phyloP scores from a whole-genome alignment of 2,329 filamentous ascomycete species.

The Ustilaginoidea virens region DNA sequence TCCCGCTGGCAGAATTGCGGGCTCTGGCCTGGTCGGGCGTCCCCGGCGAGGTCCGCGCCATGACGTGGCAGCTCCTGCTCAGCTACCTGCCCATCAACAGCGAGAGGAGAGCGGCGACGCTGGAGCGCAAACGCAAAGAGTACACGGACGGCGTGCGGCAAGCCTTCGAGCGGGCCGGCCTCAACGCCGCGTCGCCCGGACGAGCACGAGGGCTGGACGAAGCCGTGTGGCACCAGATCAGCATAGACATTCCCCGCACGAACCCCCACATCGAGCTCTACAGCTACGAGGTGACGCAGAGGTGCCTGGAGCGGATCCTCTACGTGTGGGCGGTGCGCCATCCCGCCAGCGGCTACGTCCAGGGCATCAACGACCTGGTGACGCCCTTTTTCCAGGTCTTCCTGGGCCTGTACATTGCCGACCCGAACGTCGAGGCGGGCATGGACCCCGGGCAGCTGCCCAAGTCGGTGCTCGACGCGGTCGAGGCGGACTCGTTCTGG shows the following conservation, averaged over 20 bases:
- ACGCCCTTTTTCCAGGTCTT: slow-evolving; percentile 99
- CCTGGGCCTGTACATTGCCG: slow-evolving; percentile 85
- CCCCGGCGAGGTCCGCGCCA: slow-evolving; percentile 86
- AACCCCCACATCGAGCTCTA: slow-evolving; percentile 94
- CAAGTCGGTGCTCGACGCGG: slow-evolving; percentile 78
- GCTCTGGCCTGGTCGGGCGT: slow-evolving; percentile 87
- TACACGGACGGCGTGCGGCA: slow-evolving; percentile 83
- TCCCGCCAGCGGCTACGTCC: slow-evolving; percentile 92
- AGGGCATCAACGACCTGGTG: slow-evolving; percentile 96
- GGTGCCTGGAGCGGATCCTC: slow-evolving; percentile 83
- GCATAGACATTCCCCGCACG: slow-evolving; percentile 90
- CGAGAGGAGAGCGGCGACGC: slow-evolving; percentile 73
- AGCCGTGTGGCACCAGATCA: slow-evolving; percentile 98
- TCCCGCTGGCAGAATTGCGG: slow-evolving; percentile 70
- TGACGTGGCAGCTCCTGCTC: slow-evolving; percentile 96
- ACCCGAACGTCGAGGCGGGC: slow-evolving; percentile 76
- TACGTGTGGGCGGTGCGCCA: slow-evolving; percentile 98
- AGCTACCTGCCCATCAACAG: slow-evolving; percentile 96
- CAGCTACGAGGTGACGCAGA: slow-evolving; percentile 87
- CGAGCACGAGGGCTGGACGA: slow-evolving; percentile 66
- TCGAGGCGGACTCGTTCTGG: slow-evolving; percentile 97
- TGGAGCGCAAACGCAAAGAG: slow-evolving; percentile 91
- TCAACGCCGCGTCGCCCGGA: slow-evolving; percentile 20
- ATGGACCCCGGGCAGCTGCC: slow-evolving; percentile 96
- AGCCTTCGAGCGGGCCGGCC: slow-evolving; percentile 51